A percentile compares a stretch with the other conserved stretches of the same genome.
phyloP scores from a whole-genome alignment of 148 eudicot genomes.

The Chenopodium album region DNA sequence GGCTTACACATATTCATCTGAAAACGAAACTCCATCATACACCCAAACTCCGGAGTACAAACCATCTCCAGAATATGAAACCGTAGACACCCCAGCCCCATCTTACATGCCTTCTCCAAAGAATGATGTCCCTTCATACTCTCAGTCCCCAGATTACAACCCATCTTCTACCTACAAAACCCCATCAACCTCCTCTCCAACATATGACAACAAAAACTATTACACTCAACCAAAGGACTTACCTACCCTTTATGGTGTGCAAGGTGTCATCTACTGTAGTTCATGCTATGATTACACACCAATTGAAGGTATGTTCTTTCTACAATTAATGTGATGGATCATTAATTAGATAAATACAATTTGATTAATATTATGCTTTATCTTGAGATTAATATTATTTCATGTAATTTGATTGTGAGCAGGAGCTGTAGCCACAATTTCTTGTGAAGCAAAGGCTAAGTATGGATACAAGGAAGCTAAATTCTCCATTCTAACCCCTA shows the following conservation, averaged over 20 bases:
- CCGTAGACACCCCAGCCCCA: neutral
- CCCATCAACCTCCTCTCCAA: conserved; percentile 9
- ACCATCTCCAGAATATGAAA: neutral
- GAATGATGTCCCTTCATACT: neutral
- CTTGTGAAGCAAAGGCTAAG: conserved; percentile 19
- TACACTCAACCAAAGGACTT: neutral
- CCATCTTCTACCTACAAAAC: conserved; percentile 12
- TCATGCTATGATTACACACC: conserved; percentile 23
- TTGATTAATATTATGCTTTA: too few relatives aligned
- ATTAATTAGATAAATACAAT: too few relatives aligned
- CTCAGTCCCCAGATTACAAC: neutral
- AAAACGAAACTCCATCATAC: neutral
- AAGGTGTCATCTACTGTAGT: conserved; percentile 13
- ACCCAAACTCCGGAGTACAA: neutral
- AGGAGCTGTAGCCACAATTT: conserved; percentile 30
- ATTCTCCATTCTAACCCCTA: conserved; percentile 24
- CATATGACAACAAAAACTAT: neutral
- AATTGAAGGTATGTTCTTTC: conserved; percentile 19
- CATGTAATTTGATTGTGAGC: neutral
- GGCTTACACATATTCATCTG: neutral
- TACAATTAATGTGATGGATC: too few relatives aligned
- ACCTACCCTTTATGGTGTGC: neutral
- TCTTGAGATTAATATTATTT: neutral
- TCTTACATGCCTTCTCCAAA: conserved; percentile 3
- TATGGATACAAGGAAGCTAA: conserved; percentile 16